Evolutionary conservation across 371 early-diverging fungal genomes (phyloP).

Genomic region (Mortierella sp.): DNA sequence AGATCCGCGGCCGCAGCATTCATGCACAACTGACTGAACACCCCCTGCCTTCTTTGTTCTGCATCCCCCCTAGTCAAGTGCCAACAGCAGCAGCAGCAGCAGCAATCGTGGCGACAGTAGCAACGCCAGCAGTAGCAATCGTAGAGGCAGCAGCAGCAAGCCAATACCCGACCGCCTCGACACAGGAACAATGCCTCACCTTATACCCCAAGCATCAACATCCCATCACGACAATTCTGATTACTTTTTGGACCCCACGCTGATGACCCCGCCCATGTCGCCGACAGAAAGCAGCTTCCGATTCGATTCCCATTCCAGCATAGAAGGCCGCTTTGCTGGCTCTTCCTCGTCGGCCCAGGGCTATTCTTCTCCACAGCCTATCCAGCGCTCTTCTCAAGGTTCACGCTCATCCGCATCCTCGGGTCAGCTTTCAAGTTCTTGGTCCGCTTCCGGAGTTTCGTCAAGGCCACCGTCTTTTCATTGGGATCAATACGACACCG

Average conservation of each 20-base stretch:
- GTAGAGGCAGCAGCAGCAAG: constrained; percentile 4
- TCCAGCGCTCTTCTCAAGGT: too few species aligned
- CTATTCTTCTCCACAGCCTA: not conserved
- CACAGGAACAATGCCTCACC: constrained; percentile 36
- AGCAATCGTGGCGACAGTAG: too few species aligned
- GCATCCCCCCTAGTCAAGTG: too few species aligned
- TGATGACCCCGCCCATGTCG: constrained; percentile 54
- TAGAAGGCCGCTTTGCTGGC: constrained; percentile 24
- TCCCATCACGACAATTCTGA: not conserved
- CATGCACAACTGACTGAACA: too few species aligned
- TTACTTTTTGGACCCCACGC: constrained; percentile 19
- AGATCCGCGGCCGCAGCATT: too few species aligned
- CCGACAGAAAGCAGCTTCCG: constrained; percentile 41
- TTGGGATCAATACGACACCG: constrained; percentile 44
- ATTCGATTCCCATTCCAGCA: constrained; percentile 22
- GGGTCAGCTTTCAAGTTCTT: constrained; percentile 6
- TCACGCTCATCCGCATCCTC: constrained; percentile 15
- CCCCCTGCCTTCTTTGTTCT: too few species aligned
- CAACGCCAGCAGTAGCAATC: not conserved
- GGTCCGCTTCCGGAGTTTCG: constrained; percentile 9
- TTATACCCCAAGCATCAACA: constrained; percentile 37
- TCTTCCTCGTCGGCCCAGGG: constrained; percentile 7
- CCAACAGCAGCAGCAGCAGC: constrained; percentile 7
- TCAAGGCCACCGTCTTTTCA: constrained; percentile 40
- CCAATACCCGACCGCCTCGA: constrained; percentile 36